phyloP scores from a whole-genome alignment of 495 filamentous ascomycete species.

The Penicillium riverlandense region DNA sequence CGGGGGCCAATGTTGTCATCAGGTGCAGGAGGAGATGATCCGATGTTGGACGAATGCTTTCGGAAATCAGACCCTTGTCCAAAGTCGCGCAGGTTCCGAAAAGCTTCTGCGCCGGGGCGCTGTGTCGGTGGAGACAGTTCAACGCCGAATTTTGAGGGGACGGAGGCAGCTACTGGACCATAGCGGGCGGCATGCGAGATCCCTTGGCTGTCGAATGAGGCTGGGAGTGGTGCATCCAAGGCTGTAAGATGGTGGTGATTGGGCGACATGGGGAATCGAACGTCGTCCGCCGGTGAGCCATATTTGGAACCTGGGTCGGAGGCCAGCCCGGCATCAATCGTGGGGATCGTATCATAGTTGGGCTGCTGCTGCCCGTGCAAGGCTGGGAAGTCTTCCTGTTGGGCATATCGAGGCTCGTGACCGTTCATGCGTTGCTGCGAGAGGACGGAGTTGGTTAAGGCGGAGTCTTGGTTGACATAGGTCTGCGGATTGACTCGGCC shows the following conservation, averaged over 20 bases:
- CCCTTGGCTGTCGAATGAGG: conserved; percentile 94
- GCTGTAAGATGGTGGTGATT: conserved; percentile 58
- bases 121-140: conserved; percentile 69
- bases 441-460: conserved; percentile 76
- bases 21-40: conserved; percentile 56
- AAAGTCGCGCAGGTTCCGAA: conserved; percentile 75
- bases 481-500: conserved; percentile 64
- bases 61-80: conserved; percentile 69
- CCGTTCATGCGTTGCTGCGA: conserved; percentile 56
- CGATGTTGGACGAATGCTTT: conserved; percentile 45
- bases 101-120: conserved; percentile 52
- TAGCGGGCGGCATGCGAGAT: conserved; percentile 85
- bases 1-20: conserved; percentile 54
- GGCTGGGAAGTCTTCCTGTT: conserved; percentile 39
- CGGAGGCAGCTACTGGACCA: conserved; percentile 85
- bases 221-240: conserved; percentile 89
- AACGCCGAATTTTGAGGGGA: conserved; percentile 86
- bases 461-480: conserved; percentile 61
- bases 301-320: conserved; percentile 73
- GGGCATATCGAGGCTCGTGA: conserved; percentile 34
- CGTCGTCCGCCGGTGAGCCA: conserved; percentile 79
- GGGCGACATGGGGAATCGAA: conserved; percentile 68
- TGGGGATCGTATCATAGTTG: conserved; percentile 53
- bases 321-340: conserved; percentile 73
- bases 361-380: conserved; percentile 34